These are phyloP conservation scores for Penicillium odoratum DNA, from an alignment of 495 filamentous ascomycete species.

Conservation along the genomic window DNA sequence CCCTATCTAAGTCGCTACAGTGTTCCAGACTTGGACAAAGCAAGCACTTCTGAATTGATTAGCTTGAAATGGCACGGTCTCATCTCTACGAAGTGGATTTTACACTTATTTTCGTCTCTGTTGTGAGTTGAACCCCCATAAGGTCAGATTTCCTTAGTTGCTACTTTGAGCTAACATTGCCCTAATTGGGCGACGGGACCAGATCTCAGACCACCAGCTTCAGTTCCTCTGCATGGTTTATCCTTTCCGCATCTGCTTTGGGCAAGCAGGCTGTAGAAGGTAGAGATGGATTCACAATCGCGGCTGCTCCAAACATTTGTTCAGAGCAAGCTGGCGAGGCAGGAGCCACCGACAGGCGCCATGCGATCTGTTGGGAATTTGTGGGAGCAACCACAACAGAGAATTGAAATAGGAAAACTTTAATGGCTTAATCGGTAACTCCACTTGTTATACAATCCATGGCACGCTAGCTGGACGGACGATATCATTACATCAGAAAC, in stretches of 20 bases:
- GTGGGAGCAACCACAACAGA: slow-evolving; percentile 35
- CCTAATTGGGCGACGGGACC: slow-evolving; percentile 9
- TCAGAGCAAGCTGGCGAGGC: slow-evolving; percentile 5
- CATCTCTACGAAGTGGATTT: slow-evolving; percentile 44
- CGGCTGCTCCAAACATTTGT: slow-evolving; percentile 25
- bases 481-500: neutral
- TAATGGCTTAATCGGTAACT: neutral
- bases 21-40: slow-evolving; percentile 50
- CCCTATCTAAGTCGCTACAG: slow-evolving; percentile 79
- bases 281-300: slow-evolving; percentile 47
- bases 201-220: slow-evolving; percentile 12
- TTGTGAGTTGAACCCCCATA: slow-evolving; percentile 33
- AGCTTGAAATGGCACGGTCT: slow-evolving; percentile 50
- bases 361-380: slow-evolving; percentile 41
- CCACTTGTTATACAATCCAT: neutral
- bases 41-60: slow-evolving; percentile 29
- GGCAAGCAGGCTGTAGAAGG: slow-evolving; percentile 41
- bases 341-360: slow-evolving; percentile 6
- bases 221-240: slow-evolving; percentile 35
- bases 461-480: neutral
- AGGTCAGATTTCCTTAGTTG: neutral
- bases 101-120: slow-evolving; percentile 37
- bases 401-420: neutral
- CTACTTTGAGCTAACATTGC: slow-evolving; percentile 9
- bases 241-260: slow-evolving; percentile 37